phyloP scores from a whole-genome alignment of 768 basidiomycete genomes.

The Daedalea quercina region DNA sequence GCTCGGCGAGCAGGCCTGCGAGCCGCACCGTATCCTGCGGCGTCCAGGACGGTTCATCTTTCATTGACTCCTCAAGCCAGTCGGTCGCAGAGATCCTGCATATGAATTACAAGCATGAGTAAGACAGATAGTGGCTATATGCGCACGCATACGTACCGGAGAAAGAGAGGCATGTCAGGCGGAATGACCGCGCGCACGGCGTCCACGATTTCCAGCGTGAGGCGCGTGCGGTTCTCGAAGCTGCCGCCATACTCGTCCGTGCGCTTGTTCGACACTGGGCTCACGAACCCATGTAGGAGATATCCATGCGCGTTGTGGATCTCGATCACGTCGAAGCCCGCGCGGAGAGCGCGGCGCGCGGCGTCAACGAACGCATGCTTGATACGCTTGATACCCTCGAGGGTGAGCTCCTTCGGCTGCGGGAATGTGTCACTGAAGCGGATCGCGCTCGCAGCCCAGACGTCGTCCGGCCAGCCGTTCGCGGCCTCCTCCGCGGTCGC shows the following conservation, averaged over 20 bases:
- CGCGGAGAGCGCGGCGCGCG: constrained; percentile 45
- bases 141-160: constrained; percentile 37
- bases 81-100: constrained; percentile 64
- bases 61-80: constrained; percentile 55
- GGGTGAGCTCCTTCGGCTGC: constrained; percentile 48
- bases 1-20: constrained; percentile 47
- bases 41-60: constrained; percentile 61
- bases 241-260: constrained; percentile 43
- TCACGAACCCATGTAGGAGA: constrained; percentile 26
- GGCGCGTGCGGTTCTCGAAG: constrained; percentile 43
- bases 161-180: constrained; percentile 59
- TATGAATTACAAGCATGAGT: background rate
- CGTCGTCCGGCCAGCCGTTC: constrained; percentile 31
- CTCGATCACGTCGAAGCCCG: constrained; percentile 36
- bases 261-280: constrained; percentile 33
- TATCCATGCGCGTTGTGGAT: constrained; percentile 22
- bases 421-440: constrained; percentile 37
- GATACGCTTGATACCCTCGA: constrained; percentile 49
- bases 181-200: constrained; percentile 57
- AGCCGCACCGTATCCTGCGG: constrained; percentile 61
- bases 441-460: constrained; percentile 48
- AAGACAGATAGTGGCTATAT: no score
- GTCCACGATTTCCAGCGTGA: constrained; percentile 58
- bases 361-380: constrained; percentile 49
- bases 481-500: constrained; percentile 27